Evolutionary conservation across 805 yeast genomes (phyloP), one percentile per base, ranked within the genome.

Genomic region (Peterozyma xylosa): DNA sequence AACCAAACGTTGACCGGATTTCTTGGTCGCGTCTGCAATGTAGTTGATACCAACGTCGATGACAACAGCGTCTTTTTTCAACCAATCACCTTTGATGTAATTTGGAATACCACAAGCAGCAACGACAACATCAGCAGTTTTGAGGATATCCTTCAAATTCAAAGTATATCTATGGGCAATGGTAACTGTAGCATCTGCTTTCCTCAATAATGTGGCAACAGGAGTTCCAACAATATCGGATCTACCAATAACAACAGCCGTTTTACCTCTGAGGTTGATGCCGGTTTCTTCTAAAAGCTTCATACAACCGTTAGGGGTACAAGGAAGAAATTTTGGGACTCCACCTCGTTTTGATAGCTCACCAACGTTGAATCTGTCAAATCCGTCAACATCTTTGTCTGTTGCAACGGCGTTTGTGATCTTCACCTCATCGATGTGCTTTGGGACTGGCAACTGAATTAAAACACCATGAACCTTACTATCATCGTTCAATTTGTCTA

Each of bases 201-300:
- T 78, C 54, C 83, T 82, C 57, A 91, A 74, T 61, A 91, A 69
- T 49, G 86, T 80, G 5, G 96, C 85, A 11, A 90, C 89, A 35
- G 99, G 99, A 40, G 85, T 80, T 45, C 99, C 99, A 34, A 91
- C 99, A 54, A 91, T 91, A 60, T 93, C 97, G 16, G 96, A 86
- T 60, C 98, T 78, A 43, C 99, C 98, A 48, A 93, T 70, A 17
- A 91, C 98, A 46, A 90, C 96, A 15, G 95, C 96, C 49, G 74
- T 74, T 54, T 86, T 78, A 45, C 97, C 97, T n/a, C 76, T 61
- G 46, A 89, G 66, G 30, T 68, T 64, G 21, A 87, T 77, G 9
- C 82, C 79, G 40, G 86, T 76, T 50, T 81, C 73, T 53, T 83
- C 77, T 56, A 91, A 71, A 56, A 91, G 68, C 56, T 80, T 84